phyloP scores from a whole-genome alignment of 2,329 filamentous ascomycete species.

The Lomentospora prolificans region DNA sequence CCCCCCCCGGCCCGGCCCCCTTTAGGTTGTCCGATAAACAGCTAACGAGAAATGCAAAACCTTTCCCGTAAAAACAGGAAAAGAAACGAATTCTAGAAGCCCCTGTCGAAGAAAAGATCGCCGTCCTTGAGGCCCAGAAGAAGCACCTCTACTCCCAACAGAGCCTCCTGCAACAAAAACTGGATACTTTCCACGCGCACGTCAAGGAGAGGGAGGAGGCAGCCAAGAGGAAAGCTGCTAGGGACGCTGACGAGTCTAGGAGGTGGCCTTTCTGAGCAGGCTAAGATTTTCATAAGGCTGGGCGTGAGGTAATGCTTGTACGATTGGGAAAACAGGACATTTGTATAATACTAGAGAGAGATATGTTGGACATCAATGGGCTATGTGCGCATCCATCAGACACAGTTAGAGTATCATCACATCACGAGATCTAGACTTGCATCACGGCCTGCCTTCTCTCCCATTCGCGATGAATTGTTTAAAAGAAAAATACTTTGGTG shows the following conservation, averaged over 20 bases:
- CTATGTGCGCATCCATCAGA: too few relatives aligned
- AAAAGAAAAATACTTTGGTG: not conserved
- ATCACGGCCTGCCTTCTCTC: too few relatives aligned
- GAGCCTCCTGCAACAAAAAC: constrained; percentile 30
- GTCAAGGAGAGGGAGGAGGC: constrained; percentile 26
- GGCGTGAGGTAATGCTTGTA: too few relatives aligned
- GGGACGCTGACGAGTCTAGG: constrained; percentile 5
- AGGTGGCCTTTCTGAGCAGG: too few relatives aligned
- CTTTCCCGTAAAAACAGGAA: constrained; percentile 15
- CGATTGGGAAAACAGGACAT: too few relatives aligned
- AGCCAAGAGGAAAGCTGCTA: constrained; percentile 17
- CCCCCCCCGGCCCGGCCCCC: not conserved
- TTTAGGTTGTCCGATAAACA: not conserved
- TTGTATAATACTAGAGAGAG: too few relatives aligned
- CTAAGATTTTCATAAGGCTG: too few relatives aligned
- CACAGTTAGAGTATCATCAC: too few relatives aligned
- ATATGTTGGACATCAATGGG: too few relatives aligned
- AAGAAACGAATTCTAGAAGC: constrained; percentile 26
- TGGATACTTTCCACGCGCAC: constrained; percentile 28
- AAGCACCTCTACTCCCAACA: constrained; percentile 27
- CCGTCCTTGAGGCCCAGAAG: constrained; percentile 32
- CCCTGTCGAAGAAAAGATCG: constrained; percentile 33
- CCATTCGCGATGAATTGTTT: too few relatives aligned
- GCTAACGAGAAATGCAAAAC: not conserved
- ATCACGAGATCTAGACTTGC: too few relatives aligned